phyloP scores from a whole-genome alignment of 495 filamentous ascomycete species.

The Tuber calosporum region DNA sequence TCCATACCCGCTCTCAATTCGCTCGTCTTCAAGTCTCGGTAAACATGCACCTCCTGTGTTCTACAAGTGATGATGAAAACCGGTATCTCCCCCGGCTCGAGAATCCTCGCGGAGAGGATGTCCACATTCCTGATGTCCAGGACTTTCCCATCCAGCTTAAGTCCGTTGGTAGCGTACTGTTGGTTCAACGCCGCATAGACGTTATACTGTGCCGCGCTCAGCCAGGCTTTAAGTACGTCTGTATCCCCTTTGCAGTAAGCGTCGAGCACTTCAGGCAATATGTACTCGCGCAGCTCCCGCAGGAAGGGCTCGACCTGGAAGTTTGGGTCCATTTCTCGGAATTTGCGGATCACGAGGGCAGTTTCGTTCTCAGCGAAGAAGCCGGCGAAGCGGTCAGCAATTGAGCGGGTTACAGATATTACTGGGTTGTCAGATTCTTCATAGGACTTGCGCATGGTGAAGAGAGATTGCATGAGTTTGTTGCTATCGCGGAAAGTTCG shows the following conservation, averaged over 20 bases:
- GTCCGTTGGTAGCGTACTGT: constrained; percentile 85
- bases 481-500: constrained; percentile 80
- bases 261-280: constrained; percentile 92
- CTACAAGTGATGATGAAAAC: constrained; percentile 94
- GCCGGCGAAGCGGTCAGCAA: constrained; percentile 83
- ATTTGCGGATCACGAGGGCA: constrained; percentile 91
- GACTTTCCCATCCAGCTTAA: constrained; percentile 89
- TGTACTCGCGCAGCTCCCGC: constrained; percentile 92
- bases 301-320: constrained; percentile 94
- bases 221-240: constrained; percentile 85
- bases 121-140: constrained; percentile 92
- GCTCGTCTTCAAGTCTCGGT: constrained; percentile 78
- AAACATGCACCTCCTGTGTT: constrained; percentile 97
- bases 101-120: constrained; percentile 74
- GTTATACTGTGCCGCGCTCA: constrained; percentile 86
- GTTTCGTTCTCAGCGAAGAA: constrained; percentile 99
- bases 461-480: constrained; percentile 80
- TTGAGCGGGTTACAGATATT: constrained; percentile 83
- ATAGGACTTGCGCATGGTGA: constrained; percentile 73
- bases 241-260: constrained; percentile 95
- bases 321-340: constrained; percentile 89
- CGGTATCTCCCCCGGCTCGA: constrained; percentile 94
- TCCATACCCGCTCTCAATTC: constrained; percentile 97
- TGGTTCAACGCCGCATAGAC: constrained; percentile 91
- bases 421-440: constrained; percentile 95